These are phyloP conservation scores for Pythium apleroticum DNA, from an alignment of 352 stramenopile genomes.

Conservation along the genomic window DNA sequence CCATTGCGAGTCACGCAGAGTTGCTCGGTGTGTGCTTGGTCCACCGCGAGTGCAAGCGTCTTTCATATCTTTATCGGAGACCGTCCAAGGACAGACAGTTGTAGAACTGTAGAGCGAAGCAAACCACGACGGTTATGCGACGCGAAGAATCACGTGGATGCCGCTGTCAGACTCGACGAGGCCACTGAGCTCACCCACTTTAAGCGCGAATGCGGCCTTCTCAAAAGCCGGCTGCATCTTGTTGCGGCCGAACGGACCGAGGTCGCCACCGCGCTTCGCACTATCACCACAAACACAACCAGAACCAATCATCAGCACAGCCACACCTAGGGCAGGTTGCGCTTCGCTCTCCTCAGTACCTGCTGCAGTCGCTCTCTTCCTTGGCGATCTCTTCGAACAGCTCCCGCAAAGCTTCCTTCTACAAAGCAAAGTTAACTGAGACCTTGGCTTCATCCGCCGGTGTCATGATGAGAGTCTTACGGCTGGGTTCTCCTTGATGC, in stretches of 20 bases:
- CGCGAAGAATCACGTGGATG: slow-evolving; percentile 96
- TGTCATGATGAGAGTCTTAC: slow-evolving; percentile 30
- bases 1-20: background rate
- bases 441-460: background rate
- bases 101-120: background rate
- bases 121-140: slow-evolving; percentile 45
- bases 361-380: slow-evolving; percentile 89
- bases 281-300: slow-evolving; percentile 28
- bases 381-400: slow-evolving; percentile 87
- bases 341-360: slow-evolving; percentile 30
- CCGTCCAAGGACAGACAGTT: background rate
- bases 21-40: background rate
- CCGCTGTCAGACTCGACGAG: slow-evolving; percentile 96
- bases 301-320: background rate
- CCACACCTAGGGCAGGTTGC: background rate
- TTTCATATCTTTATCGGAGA: slow-evolving; percentile 9
- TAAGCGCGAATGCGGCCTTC: slow-evolving; percentile 89
- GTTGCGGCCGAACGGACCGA: slow-evolving; percentile 86
- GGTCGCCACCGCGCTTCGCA: slow-evolving; percentile 89
- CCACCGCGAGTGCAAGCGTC: background rate
- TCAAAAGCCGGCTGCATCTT: slow-evolving; percentile 95
- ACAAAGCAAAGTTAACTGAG: background rate
- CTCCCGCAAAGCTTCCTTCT: slow-evolving; percentile 50
- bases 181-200: slow-evolving; percentile 92
- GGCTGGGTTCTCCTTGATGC: slow-evolving; percentile 61